These are phyloP conservation scores for Calocybe cyanea DNA, from an alignment of 768 basidiomycete genomes.

Conservation along the genomic window DNA sequence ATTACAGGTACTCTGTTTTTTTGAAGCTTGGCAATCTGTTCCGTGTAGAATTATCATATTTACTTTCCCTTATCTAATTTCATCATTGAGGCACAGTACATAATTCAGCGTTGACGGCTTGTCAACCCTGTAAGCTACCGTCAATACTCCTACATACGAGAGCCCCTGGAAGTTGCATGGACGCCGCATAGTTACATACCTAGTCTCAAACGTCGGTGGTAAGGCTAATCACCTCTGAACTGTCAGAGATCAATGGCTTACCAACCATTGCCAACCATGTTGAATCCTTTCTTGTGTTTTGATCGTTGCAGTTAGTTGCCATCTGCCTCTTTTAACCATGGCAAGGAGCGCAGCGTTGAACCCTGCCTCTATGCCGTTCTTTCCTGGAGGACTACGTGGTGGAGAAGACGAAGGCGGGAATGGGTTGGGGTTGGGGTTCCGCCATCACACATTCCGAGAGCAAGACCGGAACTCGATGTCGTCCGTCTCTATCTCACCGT, in stretches of 20 bases:
- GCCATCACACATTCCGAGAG: conserved; percentile 42
- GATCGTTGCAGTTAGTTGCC: conserved; percentile 36
- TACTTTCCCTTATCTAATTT: no score
- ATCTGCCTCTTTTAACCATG: conserved; percentile 43
- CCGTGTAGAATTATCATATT: no score
- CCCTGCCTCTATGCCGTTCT: conserved; percentile 82
- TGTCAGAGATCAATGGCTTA: conserved; percentile 26
- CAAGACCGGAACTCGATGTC: conserved; percentile 51
- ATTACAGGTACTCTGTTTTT: no score
- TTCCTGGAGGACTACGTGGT: conserved; percentile 63
- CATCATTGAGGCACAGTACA: no score
- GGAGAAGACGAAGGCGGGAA: conserved; percentile 51
- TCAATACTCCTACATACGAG: conserved; percentile 8
- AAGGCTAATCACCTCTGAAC: conserved; percentile 18
- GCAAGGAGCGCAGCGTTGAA: conserved; percentile 75
- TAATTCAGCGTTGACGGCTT: no score
- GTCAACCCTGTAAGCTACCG: conserved; percentile 3
- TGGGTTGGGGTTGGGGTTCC: conserved; percentile 42
- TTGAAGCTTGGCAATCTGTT: no score
- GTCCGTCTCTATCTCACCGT: conserved; percentile 54
- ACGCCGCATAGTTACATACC: conserved; percentile 31
- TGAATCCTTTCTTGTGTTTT: conserved; percentile 28
- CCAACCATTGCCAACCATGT: conserved; percentile 22
- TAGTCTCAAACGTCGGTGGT: conserved; percentile 23
- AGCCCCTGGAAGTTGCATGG: conserved; percentile 34